Evolutionary conservation across 139 green algal species (phyloP), one percentile per base, ranked within the genome.

Genomic region (Pseudopediastrum boryanum): DNA sequence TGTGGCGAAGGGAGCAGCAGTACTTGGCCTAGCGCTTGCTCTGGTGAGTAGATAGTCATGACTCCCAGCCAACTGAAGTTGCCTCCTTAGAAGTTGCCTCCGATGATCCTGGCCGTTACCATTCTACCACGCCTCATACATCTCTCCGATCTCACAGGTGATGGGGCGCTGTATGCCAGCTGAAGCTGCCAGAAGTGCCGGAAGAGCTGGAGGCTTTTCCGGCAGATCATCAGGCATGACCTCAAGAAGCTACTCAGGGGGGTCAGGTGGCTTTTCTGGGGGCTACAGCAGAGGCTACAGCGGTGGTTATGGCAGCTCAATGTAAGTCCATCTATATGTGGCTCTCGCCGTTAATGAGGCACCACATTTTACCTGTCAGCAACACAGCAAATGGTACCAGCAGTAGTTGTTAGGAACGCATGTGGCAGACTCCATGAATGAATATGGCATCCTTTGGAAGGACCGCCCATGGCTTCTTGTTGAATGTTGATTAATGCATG

Each of bases 151-250:
- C 54, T 27, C 54, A 27, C 74, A 81, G 74, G 33, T 81, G 23
- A 8, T 81, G 25, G 46, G 74, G 35, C 23, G 19, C 9, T 29
- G 12, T 50, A 36, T 54, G 27, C 35, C 74, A 51, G 74, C 74
- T 0, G 33, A 67, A 23, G 74, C 74, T 38, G 74, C 74, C 4
- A 44, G 74, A 46, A 62, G 36, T 31, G 74, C 74, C 35, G 74
- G 74, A 27, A 62, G 74, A 46, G 74, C 63, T 64, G 74, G 74
- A 13, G 74, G 74, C 39, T 81, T 81, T 39, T 27, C 44, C 42
- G 43, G 29, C 35, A 12, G 44, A 1, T 61, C 59, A 25, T 36
- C 58, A 25, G 52, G 61, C 46, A 39, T n/a, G n/a, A n/a, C n/a
- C n/a, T n/a, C n/a, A n/a, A n/a, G 74, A 8, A 62, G 73, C 42